A percentile compares a stretch with the other conserved stretches of the same genome.
Conservation (phyloP, 2,329 filamentous ascomycete genomes). For the Alternaria alternata region DNA sequence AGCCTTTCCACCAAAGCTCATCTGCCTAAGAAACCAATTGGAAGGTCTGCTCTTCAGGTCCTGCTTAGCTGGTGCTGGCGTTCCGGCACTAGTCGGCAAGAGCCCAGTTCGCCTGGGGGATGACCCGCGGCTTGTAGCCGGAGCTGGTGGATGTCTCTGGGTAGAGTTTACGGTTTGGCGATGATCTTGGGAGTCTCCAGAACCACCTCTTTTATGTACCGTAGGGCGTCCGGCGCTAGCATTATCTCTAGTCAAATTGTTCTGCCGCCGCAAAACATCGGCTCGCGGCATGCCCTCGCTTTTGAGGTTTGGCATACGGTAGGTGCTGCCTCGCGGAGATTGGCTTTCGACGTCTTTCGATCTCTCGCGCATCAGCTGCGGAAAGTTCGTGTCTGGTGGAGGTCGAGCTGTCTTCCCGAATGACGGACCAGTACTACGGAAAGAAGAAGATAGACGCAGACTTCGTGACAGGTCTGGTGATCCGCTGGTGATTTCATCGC, state of each 20-base stretch:
- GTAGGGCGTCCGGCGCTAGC: conserved; percentile 20
- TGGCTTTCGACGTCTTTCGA: conserved; percentile 28
- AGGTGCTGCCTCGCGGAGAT: conserved; percentile 30
- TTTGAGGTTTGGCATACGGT: conserved; percentile 21
- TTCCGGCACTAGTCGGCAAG: conserved; percentile 14
- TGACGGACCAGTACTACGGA: conserved; percentile 34
- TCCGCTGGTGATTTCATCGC: conserved; percentile 11
- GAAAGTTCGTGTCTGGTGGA: conserved; percentile 32
- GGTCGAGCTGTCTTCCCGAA: conserved; percentile 34
- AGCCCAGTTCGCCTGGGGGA: conserved; percentile 37
- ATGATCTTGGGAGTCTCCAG: conserved; percentile 36
- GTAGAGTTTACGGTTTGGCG: conserved; percentile 28
- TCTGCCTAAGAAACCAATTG: conserved; percentile 50
- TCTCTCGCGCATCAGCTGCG: conserved; percentile 34
- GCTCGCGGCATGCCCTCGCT: conserved; percentile 35
- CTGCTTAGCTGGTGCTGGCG: conserved; percentile 14
- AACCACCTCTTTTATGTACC: conserved; percentile 34
- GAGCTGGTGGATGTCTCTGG: conserved; percentile 34
- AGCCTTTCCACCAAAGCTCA: conserved; percentile 50
- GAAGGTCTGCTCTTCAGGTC: conserved; percentile 34
- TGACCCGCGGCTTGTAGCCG: conserved; percentile 36
- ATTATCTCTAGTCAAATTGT: conserved; percentile 21
- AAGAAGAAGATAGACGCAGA: conserved; percentile 41
- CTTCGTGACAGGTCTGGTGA: conserved; percentile 32
- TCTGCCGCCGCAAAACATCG: conserved; percentile 44